Evolutionary conservation across 192 early-diverging fungal species (phyloP), one percentile per base, ranked within the genome.

Genomic region (Mortierella alpina): DNA sequence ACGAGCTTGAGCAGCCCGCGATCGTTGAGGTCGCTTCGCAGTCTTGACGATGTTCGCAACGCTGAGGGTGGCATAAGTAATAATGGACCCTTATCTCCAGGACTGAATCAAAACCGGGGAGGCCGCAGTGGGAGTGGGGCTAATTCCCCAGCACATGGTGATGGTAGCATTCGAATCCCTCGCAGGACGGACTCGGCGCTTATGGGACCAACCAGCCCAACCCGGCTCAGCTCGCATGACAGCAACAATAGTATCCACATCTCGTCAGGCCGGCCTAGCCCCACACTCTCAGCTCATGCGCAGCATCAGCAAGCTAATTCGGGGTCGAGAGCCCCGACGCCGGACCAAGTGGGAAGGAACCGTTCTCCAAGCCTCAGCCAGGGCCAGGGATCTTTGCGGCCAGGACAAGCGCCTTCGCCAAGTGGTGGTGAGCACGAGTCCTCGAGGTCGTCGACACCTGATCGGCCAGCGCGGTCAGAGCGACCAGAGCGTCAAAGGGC

Each of bases 281-380:
- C 70, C 3, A 72, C 62, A 2, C 15, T 64, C 42, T 20, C 22
- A 53, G 13, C 13, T 31, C 1, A 31, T 31, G 7, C 22, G 15
- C 58, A 70, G 49, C 68, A 68, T 9, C 54, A 47, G 22, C 66
- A 68, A 22, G 47, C 23, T n/a, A 23, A n/a, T 51, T 59, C 41
- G 1, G 63, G 63, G 0, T 66, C 76, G 6, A 57, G 68, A 44
- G 66, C 76, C 31, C 68, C 76, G 6, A 68, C 77, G 6, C 69
- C 70, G 14, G 76, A 79, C 63, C 70, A 63, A 17, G 52, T 61
- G 62, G 75, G 75, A n/a, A 20, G 77, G 17, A 72, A 72, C 17
- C 49, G 77, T 13, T 72, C 77, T 11, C 59, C 70, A 0, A 80
- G 77, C 31, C 54, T 80, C 6, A 72, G 77, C 40, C 77, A 80